phyloP scores from a whole-genome alignment of 148 eudicot species.

The Chenopodium quinoa region DNA sequence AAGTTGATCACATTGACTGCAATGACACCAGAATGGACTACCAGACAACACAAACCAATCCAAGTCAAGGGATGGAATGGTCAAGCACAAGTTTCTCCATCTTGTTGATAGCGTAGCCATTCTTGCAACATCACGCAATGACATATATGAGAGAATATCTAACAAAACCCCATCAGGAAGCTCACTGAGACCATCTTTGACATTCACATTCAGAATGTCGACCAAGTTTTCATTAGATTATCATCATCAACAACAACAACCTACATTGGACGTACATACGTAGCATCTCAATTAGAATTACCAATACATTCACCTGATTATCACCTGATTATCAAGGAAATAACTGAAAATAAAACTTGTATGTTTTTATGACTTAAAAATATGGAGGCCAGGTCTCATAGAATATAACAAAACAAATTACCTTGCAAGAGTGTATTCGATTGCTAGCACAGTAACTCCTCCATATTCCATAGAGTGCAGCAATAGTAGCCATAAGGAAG shows the following conservation, averaged over 20 bases:
- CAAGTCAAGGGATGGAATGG: background rate
- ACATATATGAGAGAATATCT: background rate
- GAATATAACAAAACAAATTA: background rate
- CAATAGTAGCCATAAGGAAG: background rate
- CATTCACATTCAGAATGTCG: background rate
- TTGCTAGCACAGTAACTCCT: background rate
- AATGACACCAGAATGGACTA: background rate
- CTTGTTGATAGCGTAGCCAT: background rate
- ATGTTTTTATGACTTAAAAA: too few species aligned
- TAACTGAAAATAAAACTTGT: background rate
- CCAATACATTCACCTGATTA: background rate
- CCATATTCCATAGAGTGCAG: background rate
- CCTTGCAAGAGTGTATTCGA: background rate
- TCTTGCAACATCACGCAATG: background rate
- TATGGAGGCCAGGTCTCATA: too few species aligned
- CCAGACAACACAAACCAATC: slow-evolving; percentile 4
- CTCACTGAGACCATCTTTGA: background rate
- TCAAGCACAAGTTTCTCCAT: background rate
- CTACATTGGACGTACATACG: too few species aligned
- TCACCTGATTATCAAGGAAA: background rate
- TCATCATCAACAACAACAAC: background rate
- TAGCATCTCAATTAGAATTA: too few species aligned
- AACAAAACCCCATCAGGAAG: background rate
- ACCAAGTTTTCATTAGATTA: background rate
- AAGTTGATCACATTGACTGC: background rate